Conservation (phyloP, 768 basidiomycete genomes). For the Mycena chlorophos region DNA sequence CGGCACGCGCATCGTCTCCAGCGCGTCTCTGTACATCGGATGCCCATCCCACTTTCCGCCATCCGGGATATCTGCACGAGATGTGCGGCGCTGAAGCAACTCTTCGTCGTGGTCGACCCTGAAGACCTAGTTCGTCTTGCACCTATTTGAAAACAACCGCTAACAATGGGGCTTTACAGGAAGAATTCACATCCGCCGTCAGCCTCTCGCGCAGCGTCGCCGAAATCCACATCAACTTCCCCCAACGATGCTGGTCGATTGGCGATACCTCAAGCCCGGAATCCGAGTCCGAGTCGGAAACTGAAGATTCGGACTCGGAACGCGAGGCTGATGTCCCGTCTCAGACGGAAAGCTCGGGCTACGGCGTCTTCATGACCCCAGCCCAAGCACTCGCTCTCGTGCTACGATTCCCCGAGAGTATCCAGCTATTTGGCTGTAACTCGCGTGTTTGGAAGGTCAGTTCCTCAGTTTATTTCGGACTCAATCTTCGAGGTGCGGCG, state of each 20-base stretch:
- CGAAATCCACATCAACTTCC: constrained; percentile 62
- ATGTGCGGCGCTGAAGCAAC: constrained; percentile 56
- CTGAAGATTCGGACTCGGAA: not conserved
- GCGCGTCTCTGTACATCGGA: constrained; percentile 64
- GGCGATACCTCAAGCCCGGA: constrained; percentile 27
- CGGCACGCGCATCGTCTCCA: constrained; percentile 53
- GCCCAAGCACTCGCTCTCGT: constrained; percentile 47
- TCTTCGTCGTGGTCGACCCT: constrained; percentile 61
- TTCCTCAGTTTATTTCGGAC: not conserved
- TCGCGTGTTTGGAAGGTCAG: constrained; percentile 71
- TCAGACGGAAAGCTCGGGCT: not conserved
- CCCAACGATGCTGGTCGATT: constrained; percentile 14
- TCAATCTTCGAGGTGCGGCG: constrained; percentile 4
- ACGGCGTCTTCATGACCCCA: constrained; percentile 34
- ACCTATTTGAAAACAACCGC: not conserved
- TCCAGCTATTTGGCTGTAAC: constrained; percentile 67
- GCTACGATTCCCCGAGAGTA: constrained; percentile 47
- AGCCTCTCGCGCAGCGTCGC: constrained; percentile 47
- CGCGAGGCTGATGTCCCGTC: not conserved
- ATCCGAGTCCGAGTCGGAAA: constrained; percentile 5
- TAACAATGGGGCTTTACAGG: constrained; percentile 30
- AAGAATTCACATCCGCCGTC: constrained; percentile 42
- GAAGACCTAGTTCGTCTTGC: constrained; percentile 42
- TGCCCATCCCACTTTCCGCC: constrained; percentile 51
- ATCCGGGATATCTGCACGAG: constrained; percentile 55